phyloP scores from a whole-genome alignment of 495 filamentous ascomycete genomes.

The Cercophora sp. region DNA sequence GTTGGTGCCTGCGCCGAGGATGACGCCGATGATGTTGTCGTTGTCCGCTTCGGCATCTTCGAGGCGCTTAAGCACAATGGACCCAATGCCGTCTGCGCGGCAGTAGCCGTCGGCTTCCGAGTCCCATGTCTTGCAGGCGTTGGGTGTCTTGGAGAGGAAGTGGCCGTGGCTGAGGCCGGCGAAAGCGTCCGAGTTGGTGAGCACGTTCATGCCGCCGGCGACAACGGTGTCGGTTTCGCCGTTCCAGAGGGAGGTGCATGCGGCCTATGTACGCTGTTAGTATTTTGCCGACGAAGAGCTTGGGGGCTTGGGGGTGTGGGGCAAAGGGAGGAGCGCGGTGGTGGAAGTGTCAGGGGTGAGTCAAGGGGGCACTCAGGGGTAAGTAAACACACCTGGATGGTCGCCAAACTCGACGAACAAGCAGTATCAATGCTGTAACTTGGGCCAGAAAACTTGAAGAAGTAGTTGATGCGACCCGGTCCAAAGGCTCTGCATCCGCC shows the following conservation, averaged over 20 bases:
- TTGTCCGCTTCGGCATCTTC: slow-evolving; percentile 44
- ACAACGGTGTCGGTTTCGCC: slow-evolving; percentile 62
- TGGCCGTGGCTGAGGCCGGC: slow-evolving; percentile 50
- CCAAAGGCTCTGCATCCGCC: slow-evolving; percentile 73
- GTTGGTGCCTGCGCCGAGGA: slow-evolving; percentile 48
- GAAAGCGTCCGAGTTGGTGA: slow-evolving; percentile 70
- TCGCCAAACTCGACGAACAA: slow-evolving; percentile 39
- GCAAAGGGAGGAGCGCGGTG: not conserved
- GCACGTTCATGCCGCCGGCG: slow-evolving; percentile 60
- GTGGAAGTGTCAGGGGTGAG: too few relatives aligned
- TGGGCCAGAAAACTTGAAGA: slow-evolving; percentile 38
- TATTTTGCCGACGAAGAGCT: not conserved
- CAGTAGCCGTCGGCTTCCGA: slow-evolving; percentile 48
- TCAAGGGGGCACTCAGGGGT: slow-evolving; percentile 24
- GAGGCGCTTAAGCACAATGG: slow-evolving; percentile 48
- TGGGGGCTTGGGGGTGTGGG: too few relatives aligned
- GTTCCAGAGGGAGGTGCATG: slow-evolving; percentile 63
- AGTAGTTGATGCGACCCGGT: slow-evolving; percentile 42
- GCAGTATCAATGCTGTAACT: slow-evolving; percentile 42
- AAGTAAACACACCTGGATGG: slow-evolving; percentile 25
- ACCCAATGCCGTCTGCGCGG: slow-evolving; percentile 33
- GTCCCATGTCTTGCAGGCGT: slow-evolving; percentile 26
- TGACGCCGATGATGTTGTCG: slow-evolving; percentile 52
- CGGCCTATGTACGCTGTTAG: slow-evolving; percentile 29
- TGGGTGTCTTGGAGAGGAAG: slow-evolving; percentile 27